These are phyloP conservation scores for Apiotrichum sp. DNA, from an alignment of 1,284 basidiomycete species.

Conservation along the genomic window DNA sequence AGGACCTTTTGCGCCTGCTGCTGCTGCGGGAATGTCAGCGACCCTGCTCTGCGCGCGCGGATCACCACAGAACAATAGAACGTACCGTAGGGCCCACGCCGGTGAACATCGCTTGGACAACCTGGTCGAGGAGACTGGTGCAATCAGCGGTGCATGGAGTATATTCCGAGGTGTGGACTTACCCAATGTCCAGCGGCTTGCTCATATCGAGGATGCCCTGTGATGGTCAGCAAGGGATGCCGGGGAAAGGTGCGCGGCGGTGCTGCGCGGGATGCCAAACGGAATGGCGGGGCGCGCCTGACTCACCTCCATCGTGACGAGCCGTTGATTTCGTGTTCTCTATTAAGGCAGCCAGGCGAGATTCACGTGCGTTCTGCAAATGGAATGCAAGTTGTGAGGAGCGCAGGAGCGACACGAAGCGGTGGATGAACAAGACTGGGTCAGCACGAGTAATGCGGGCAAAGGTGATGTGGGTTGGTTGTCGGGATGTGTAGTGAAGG, in stretches of 20 bases:
- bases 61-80: conserved; percentile 4
- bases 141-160: too few relatives aligned
- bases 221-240: too few relatives aligned
- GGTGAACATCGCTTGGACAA: conserved; percentile 75
- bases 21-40: background rate
- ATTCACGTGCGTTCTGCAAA: too few relatives aligned
- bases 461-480: too few relatives aligned
- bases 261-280: too few relatives aligned
- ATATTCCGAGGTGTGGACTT: conserved; percentile 1
- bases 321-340: background rate
- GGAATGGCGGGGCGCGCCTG: background rate
- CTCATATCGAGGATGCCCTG: conserved; percentile 82
- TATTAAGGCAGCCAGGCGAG: background rate
- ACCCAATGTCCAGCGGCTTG: conserved; percentile 70
- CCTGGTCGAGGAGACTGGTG: conserved; percentile 65
- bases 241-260: too few relatives aligned
- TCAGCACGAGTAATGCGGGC: too few relatives aligned
- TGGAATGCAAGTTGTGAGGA: too few relatives aligned
- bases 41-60: background rate
- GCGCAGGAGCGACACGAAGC: too few relatives aligned
- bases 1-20: conserved; percentile 69
- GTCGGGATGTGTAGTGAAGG: too few relatives aligned
- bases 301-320: conserved; percentile 37
- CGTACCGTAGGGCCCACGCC: conserved; percentile 68
- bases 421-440: too few relatives aligned